Conservation (phyloP, 306 rosid species). For the Castanea mollissima region DNA sequence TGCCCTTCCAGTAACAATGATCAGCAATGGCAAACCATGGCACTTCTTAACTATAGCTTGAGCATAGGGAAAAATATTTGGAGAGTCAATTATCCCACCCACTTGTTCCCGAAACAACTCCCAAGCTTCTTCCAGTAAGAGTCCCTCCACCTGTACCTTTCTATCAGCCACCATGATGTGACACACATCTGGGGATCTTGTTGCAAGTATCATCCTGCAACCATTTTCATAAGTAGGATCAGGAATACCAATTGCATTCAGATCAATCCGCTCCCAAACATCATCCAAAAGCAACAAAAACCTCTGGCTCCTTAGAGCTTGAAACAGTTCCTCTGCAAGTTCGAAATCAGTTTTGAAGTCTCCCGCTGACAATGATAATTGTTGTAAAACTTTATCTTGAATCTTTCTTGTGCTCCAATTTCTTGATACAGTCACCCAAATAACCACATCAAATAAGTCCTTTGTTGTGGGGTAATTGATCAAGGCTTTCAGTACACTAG, state of each 20-base stretch:
- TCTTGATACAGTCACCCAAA: conserved; percentile 2
- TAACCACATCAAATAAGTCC: background rate
- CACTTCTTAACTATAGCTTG: background rate
- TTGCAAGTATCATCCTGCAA: background rate
- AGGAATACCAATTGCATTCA: background rate
- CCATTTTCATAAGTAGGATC: background rate
- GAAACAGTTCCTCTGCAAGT: background rate
- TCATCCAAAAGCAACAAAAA: background rate
- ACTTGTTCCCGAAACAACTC: background rate
- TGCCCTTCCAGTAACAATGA: background rate
- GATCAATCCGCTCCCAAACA: background rate
- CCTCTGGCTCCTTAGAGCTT: background rate
- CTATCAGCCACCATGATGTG: background rate
- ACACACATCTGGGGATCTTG: background rate
- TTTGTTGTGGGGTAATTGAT: background rate
- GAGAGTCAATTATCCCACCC: background rate
- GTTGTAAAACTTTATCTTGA: background rate
- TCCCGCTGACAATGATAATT: background rate
- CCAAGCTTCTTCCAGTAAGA: background rate
- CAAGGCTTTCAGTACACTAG: background rate
- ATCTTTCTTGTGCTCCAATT: background rate
- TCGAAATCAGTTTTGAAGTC: background rate
- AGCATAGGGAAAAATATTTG: background rate
- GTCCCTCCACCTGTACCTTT: background rate
- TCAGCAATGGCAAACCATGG: background rate